Conservation (phyloP, 768 basidiomycete species). For the Boletus tomentosulus region DNA sequence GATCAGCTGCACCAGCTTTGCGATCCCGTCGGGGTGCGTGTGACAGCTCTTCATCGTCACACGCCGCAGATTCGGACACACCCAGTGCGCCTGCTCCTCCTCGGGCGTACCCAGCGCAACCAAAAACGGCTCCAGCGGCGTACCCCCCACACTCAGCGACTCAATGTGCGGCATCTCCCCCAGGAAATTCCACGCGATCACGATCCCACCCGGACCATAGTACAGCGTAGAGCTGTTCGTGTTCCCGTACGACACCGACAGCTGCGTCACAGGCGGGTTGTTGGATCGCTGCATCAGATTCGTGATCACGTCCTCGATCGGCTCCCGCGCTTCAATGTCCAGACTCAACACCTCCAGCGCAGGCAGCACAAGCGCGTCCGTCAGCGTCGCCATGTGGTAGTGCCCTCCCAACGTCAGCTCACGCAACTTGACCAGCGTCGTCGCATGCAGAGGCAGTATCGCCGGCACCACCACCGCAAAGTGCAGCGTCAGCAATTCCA, state of each 20-base stretch:
- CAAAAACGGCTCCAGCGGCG: conserved; percentile 61
- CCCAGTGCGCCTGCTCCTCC: conserved; percentile 55
- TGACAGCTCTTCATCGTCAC: conserved; percentile 64
- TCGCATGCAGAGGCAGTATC: conserved; percentile 56
- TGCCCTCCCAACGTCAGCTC: conserved; percentile 63
- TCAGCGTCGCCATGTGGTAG: conserved; percentile 54
- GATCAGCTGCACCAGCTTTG: conserved; percentile 67
- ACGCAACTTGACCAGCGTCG: conserved; percentile 52
- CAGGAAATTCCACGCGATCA: conserved; percentile 67
- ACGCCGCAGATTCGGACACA: conserved; percentile 57
- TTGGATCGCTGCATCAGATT: conserved; percentile 57
- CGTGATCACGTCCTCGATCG: conserved; percentile 67
- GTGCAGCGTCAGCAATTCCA: conserved; percentile 56
- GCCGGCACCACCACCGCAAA: conserved; percentile 59
- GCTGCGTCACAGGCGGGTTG: conserved; percentile 50
- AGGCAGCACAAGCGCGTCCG: conserved; percentile 60
- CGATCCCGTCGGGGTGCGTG: conserved; percentile 58
- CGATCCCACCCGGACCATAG: conserved; percentile 53
- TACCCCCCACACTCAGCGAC: conserved; percentile 60
- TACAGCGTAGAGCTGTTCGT: conserved; percentile 42
- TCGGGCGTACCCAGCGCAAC: conserved; percentile 54
- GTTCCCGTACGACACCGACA: conserved; percentile 60
- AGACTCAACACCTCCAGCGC: conserved; percentile 54
- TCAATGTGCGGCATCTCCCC: conserved; percentile 54
- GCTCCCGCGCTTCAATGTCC: conserved; percentile 72